Percentiles rank a stretch among this genome's conserved stretches.
Evolutionary conservation across 306 rosid genomes (phyloP).

Genomic region (Fragaria vesca): DNA sequence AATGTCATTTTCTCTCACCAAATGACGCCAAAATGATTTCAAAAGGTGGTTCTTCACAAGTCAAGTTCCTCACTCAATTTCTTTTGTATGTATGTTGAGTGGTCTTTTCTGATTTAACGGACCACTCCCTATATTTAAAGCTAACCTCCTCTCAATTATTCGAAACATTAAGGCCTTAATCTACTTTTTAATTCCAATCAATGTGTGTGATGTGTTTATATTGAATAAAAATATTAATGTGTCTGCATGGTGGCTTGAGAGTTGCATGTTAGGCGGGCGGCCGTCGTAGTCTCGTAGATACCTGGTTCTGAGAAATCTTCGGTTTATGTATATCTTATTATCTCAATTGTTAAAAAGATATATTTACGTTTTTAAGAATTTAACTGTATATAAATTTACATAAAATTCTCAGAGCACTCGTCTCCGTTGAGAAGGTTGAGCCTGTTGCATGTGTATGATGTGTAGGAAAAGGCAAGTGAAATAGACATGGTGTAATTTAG

Average conservation of each 20-base stretch:
- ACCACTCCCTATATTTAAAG: background rate
- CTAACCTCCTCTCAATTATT: slow-evolving; percentile 5
- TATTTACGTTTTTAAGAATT: too few relatives aligned
- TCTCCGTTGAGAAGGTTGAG: background rate
- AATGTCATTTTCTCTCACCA: slow-evolving; percentile 31
- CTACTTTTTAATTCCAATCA: background rate
- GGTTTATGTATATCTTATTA: too few relatives aligned
- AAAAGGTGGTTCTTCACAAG: slow-evolving; percentile 12
- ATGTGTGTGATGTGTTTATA: background rate
- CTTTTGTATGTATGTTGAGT: background rate
- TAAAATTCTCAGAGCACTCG: background rate
- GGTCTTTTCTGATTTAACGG: slow-evolving; percentile 8
- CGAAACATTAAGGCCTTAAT: slow-evolving; percentile 2
- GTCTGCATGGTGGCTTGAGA: too few relatives aligned
- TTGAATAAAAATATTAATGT: too few relatives aligned
- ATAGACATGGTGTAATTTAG: background rate
- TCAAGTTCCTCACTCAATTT: slow-evolving; percentile 18
- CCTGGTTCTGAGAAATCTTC: too few relatives aligned
- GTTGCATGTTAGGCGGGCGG: too few relatives aligned
- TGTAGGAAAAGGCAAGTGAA: background rate
- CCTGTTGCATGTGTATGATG: background rate
- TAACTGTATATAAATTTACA: too few relatives aligned
- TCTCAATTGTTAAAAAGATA: too few relatives aligned
- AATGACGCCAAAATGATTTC: slow-evolving; percentile 18
- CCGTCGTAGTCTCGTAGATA: too few relatives aligned